phyloP scores from a whole-genome alignment of 225 moss, liverwort and hornwort species.

The Rhytidiadelphus loreus region DNA sequence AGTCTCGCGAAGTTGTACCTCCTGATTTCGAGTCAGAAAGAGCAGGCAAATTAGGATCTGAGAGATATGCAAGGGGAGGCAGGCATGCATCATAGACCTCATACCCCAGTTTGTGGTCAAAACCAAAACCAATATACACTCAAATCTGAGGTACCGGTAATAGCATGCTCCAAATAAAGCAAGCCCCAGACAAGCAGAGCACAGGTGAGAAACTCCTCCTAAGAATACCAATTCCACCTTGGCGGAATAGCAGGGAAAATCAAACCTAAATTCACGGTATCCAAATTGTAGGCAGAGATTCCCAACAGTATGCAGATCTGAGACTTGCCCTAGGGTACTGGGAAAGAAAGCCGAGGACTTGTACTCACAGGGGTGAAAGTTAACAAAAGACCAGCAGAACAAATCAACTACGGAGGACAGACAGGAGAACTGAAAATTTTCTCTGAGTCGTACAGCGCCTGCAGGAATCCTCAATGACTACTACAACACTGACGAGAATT shows the following conservation, averaged over 20 bases:
- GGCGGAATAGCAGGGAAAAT: background rate
- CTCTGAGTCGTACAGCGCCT: background rate
- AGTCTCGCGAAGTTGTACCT: conserved; percentile 45
- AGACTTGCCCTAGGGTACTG: background rate
- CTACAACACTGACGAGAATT: background rate
- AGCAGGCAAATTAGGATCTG: conserved; percentile 39
- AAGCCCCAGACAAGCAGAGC: background rate
- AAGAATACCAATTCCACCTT: background rate
- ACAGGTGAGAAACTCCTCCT: background rate
- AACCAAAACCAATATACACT: background rate
- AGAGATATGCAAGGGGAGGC: background rate
- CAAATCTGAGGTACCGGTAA: background rate
- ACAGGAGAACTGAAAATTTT: background rate
- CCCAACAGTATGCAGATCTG: background rate
- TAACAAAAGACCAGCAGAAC: background rate
- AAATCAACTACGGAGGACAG: background rate
- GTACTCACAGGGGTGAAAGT: background rate
- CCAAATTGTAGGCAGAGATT: background rate
- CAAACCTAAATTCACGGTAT: background rate
- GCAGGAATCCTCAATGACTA: background rate
- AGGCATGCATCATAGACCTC: background rate
- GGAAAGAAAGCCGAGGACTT: background rate
- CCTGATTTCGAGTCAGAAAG: conserved; percentile 58
- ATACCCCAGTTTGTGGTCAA: background rate
- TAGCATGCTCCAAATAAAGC: background rate